Evolutionary conservation across 306 rosid species (phyloP).

Genomic region (Gillenia trifoliata): DNA sequence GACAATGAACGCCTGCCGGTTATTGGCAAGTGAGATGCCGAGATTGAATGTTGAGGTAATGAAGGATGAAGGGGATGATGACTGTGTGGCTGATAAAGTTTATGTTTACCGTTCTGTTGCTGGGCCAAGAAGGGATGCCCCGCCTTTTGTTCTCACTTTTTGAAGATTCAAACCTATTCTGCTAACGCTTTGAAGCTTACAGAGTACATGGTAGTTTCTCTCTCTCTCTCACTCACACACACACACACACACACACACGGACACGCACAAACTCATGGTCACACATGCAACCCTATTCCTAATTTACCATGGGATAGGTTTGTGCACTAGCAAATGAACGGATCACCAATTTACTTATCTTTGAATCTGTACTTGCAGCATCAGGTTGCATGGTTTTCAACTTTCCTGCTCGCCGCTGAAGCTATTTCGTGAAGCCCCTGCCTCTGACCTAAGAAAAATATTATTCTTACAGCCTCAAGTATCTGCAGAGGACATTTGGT

Average conservation of each 20-base stretch:
- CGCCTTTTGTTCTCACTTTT: conserved; percentile 72
- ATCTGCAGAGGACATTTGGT: background rate
- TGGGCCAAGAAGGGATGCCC: conserved; percentile 83
- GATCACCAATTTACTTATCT: background rate
- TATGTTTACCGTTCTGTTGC: conserved; percentile 78
- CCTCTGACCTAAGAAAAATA: background rate
- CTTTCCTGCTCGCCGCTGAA: background rate
- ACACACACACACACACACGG: too few species aligned
- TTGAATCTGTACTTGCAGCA: too few species aligned
- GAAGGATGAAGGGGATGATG: conserved; percentile 27
- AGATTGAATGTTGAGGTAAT: conserved; percentile 86
- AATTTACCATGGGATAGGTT: background rate
- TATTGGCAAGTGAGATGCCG: conserved; percentile 37
- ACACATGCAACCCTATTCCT: too few species aligned
- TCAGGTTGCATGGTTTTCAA: background rate
- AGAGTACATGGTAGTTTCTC: conserved; percentile 20
- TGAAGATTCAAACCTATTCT: conserved; percentile 21
- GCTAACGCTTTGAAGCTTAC: conserved; percentile 4
- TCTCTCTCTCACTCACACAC: background rate
- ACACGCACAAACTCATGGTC: too few species aligned
- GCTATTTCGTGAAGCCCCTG: background rate
- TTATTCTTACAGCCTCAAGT: background rate
- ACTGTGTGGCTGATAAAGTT: conserved; percentile 44
- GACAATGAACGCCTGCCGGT: background rate
- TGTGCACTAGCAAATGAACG: background rate